phyloP scores from a whole-genome alignment of 2,329 filamentous ascomycete species.

The Ophiostoma quercus region DNA sequence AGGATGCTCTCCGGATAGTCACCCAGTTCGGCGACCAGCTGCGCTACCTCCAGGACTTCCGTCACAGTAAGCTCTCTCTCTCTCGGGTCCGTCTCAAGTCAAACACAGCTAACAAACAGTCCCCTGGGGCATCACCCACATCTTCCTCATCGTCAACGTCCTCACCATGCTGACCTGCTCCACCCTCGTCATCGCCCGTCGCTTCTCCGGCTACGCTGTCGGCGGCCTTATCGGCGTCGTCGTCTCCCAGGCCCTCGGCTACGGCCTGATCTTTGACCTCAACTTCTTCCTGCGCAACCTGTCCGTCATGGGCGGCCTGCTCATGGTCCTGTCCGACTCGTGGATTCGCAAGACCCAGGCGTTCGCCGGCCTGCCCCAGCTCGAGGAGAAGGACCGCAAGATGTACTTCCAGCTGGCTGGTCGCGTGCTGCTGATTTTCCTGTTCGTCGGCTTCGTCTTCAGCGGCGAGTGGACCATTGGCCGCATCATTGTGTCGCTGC shows the following conservation, averaged over 20 bases:
- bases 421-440: constrained; percentile 90
- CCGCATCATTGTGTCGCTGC: constrained; percentile 74
- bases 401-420: constrained; percentile 99
- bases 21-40: constrained; percentile 98
- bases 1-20: constrained; percentile 91
- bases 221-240: constrained; percentile 86
- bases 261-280: constrained; percentile 96
- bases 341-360: constrained; percentile 98
- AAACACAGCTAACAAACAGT: constrained; percentile 50
- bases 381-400: constrained; percentile 99
- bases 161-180: constrained; percentile 81
- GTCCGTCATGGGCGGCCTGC: constrained; percentile 89
- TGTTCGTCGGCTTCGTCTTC: constrained; percentile 96
- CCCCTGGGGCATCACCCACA: constrained; percentile 77
- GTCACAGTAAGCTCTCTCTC: constrained; percentile 64
- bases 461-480: constrained; percentile 88
- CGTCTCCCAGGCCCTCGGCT: constrained; percentile 87
- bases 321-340: constrained; percentile 97
- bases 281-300: constrained; percentile 99
- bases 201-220: constrained; percentile 89
- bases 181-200: constrained; percentile 80
- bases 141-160: constrained; percentile 89
- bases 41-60: constrained; percentile 84
- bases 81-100: background rate
- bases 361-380: constrained; percentile 84